Conservation (phyloP, 352 stramenopile species). For the Phytophthora megakarya region DNA sequence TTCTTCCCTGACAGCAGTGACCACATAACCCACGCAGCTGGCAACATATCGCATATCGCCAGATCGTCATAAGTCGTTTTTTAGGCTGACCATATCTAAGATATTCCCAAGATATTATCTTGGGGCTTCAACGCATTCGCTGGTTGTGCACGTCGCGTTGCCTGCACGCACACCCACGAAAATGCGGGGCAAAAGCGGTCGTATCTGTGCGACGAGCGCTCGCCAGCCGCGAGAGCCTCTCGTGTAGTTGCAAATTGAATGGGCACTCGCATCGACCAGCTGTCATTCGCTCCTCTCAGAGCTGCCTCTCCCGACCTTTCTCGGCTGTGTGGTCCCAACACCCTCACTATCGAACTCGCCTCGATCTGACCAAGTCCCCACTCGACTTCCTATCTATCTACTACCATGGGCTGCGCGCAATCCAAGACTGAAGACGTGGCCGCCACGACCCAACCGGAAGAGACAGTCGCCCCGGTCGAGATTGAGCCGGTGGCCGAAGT, state of each 20-base stretch:
- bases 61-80: slow-evolving; percentile 27
- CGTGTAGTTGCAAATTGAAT: slow-evolving; percentile 24
- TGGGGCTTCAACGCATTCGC: not conserved
- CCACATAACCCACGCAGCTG: slow-evolving; percentile 18
- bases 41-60: slow-evolving; percentile 18
- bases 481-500: slow-evolving; percentile 13
- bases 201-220: slow-evolving; percentile 13
- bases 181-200: slow-evolving; percentile 20
- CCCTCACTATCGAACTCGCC: slow-evolving; percentile 42
- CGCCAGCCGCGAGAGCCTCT: slow-evolving; percentile 10
- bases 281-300: slow-evolving; percentile 8
- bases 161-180: slow-evolving; percentile 22
- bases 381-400: slow-evolving; percentile 18
- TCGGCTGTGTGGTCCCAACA: not conserved
- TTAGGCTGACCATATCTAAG: slow-evolving; percentile 8
- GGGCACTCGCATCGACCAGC: slow-evolving; percentile 22
- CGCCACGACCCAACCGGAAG: slow-evolving; percentile 21
- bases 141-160: not conserved
- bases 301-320: slow-evolving; percentile 12
- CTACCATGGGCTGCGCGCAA: slow-evolving; percentile 74
- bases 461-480: slow-evolving; percentile 13
- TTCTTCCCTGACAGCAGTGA: slow-evolving; percentile 13
- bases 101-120: too few relatives aligned
- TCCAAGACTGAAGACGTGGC: slow-evolving; percentile 61
- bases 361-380: slow-evolving; percentile 32